Evolutionary conservation across 345 rosid species (phyloP).

Genomic region (Eucalyptus pauciflora): DNA sequence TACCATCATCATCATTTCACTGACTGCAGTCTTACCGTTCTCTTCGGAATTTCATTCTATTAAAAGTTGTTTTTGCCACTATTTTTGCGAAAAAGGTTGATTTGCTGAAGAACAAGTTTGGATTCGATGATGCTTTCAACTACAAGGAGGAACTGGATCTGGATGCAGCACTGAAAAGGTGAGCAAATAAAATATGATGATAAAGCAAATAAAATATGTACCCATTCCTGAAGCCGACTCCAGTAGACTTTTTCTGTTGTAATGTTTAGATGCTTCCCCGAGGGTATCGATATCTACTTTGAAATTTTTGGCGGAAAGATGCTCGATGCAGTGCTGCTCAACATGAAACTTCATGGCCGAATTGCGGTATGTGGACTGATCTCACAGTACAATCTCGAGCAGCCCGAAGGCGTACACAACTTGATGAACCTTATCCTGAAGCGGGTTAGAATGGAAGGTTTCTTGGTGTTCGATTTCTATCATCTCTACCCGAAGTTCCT

Average conservation of each 20-base stretch:
- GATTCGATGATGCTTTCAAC: conserved; percentile 53
- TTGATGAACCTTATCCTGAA: not conserved
- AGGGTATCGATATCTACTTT: conserved; percentile 23
- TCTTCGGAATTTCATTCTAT: not conserved
- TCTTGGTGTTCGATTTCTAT: not conserved
- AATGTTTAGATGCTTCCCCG: conserved; percentile 7
- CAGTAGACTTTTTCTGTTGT: not conserved
- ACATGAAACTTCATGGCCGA: conserved; percentile 4
- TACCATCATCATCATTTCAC: not conserved
- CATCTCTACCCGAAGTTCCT: conserved; percentile 5
- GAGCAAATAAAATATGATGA: not conserved
- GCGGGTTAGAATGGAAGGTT: conserved; percentile 1
- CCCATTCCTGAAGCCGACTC: not conserved
- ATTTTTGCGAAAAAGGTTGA: conserved; percentile 6
- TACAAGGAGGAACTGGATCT: conserved; percentile 28
- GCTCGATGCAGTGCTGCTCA: conserved; percentile 18
- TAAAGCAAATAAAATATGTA: not conserved
- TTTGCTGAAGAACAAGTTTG: conserved; percentile 31
- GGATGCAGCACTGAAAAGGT: conserved; percentile 40
- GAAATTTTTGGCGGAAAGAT: conserved; percentile 19
- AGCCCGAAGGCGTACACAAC: not conserved
- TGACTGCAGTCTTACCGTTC: not conserved
- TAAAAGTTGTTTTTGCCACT: not conserved
- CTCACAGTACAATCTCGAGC: conserved; percentile 9
- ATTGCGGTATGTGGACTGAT: conserved; percentile 5